Evolutionary conservation across 768 basidiomycete species (phyloP), one percentile per base, ranked within the genome.

Genomic region (Sporobolomyces pararoseus): DNA sequence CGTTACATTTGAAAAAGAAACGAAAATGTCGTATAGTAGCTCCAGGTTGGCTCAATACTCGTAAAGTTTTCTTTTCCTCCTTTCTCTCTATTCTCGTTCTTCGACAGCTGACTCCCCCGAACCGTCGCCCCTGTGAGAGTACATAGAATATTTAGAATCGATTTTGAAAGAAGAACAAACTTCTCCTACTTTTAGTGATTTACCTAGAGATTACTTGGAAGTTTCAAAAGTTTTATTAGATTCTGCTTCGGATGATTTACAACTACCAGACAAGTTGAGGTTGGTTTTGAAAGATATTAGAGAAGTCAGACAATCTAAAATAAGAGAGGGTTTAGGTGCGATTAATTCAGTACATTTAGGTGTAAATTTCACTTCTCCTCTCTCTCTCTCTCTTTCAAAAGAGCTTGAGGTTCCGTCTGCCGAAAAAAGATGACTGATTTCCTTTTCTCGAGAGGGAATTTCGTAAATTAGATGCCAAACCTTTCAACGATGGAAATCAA

Each of bases 301-400:
- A 17, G 94, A 98, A 81, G 91, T 90, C 17, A 85, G 96, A 46
- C 95, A 97, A 78, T 89, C 93, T 12, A 99, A 99, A 78, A 88
- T 89, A 80, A 82, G 94, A 70, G 86, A 89, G 63, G 93, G 93
- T 83, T 81, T 98, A 3, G 83, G 84, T 68, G 85, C 85, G 68
- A 83, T 96, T 34, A 89, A 93, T 78, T 85, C 90, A 76, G 88
- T 86, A 72, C 89, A 90, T 78, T 83, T 92, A 32, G 86, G 86
- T 80, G 91, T 90, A 63, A 7, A 23, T 35, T 53, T 27, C 7
- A n/a, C 13, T 12, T 52, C 60, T 23, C 34, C 23, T 13, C 12
- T 13, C 19, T 5, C 16, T 17, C 27, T 54, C 19, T 10, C 14
- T 53, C 35, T 66, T n/a, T n/a, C n/a, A n/a, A n/a, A n/a, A n/a